Conservation (phyloP, 768 basidiomycete species). For the Tephrocybe sp. region DNA sequence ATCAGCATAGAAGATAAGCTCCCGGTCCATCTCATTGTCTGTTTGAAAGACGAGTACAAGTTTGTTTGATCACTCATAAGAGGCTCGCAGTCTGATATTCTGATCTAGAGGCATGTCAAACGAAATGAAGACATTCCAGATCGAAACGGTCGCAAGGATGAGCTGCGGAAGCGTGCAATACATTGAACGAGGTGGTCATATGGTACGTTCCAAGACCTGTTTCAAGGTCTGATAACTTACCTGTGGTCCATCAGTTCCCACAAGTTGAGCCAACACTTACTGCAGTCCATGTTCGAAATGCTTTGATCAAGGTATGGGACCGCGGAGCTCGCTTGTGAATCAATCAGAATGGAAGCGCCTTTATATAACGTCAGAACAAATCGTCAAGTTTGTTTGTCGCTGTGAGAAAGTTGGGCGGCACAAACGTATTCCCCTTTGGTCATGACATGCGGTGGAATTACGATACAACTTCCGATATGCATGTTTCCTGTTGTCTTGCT, state of each 20-base stretch:
- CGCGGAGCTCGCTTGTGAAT: conserved; percentile 1
- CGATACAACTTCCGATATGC: too few relatives aligned
- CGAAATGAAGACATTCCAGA: conserved; percentile 9
- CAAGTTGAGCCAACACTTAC: conserved; percentile 7
- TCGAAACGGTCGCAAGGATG: conserved; percentile 3
- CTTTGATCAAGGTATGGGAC: conserved; percentile 1
- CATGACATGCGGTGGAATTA: too few relatives aligned
- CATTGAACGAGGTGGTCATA: conserved; percentile 7
- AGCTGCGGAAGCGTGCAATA: conserved; percentile 6
- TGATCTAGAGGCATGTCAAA: conserved; percentile 5
- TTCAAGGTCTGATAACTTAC: not conserved
- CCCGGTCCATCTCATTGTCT: conserved; percentile 7
- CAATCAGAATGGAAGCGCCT: not conserved
- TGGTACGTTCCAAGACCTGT: not conserved
- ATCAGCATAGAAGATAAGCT: conserved; percentile 6
- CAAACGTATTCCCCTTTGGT: too few relatives aligned
- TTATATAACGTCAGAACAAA: not conserved
- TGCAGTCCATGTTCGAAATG: conserved; percentile 4
- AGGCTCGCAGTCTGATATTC: not conserved
- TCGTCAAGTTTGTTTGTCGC: not conserved
- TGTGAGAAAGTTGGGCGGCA: too few relatives aligned
- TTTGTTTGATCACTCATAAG: not conserved
- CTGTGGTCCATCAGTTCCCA: conserved; percentile 1
- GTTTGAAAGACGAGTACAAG: conserved; percentile 11
- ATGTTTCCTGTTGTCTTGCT: too few relatives aligned